phyloP scores from a whole-genome alignment of 345 rosid species.

The Citrus reticulata region DNA sequence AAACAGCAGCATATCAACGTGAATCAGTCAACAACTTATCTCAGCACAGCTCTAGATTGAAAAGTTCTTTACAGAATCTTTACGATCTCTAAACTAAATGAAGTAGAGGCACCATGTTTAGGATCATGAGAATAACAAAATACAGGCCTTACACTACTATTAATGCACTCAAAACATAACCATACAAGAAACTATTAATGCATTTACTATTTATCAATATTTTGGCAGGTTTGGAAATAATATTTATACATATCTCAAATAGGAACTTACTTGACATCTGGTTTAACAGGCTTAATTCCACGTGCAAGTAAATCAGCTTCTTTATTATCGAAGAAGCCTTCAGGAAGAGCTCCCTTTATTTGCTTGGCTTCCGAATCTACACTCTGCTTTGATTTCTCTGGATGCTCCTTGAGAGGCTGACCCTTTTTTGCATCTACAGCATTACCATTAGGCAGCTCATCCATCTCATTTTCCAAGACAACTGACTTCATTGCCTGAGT shows the following conservation, averaged over 20 bases:
- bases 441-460: slow-evolving; percentile 17
- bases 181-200: not conserved
- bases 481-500: slow-evolving; percentile 7
- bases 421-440: slow-evolving; percentile 10
- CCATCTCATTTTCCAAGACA: slow-evolving; percentile 14
- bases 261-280: slow-evolving; percentile 80
- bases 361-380: slow-evolving; percentile 38
- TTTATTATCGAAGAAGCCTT: slow-evolving; percentile 90
- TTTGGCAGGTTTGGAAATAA: not conserved
- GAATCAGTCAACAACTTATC: not conserved
- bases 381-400: slow-evolving; percentile 20
- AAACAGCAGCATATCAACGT: not conserved
- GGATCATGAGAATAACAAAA: not conserved
- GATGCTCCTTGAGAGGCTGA: slow-evolving; percentile 34
- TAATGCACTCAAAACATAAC: too few species aligned
- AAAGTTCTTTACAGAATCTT: not conserved
- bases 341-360: slow-evolving; percentile 75
- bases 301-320: slow-evolving; percentile 97
- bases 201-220: not conserved
- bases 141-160: not conserved
- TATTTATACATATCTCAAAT: not conserved
- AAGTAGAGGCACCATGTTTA: not conserved
- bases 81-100: not conserved
- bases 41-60: not conserved
- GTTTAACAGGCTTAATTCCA: slow-evolving; percentile 84